Base-by-base conservation (phyloP, 2,329 filamentous ascomycete species). In the Fusarium pseudonygamai region DNA sequence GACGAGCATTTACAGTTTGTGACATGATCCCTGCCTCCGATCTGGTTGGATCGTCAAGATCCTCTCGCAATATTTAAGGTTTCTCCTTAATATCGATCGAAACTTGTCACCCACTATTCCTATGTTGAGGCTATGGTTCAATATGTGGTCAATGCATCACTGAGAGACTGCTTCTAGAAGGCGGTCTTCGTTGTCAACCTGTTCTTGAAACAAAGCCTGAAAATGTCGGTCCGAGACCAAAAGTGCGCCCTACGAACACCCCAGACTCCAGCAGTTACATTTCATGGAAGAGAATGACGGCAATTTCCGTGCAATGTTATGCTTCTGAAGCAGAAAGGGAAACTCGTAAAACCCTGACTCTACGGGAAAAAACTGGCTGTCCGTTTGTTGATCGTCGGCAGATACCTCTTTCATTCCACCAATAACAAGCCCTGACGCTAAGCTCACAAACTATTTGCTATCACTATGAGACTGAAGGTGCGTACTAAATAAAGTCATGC, bases 321-420 rank as follows among this genome's bases (percentile, higher is more conserved):
- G 14, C 24, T 9, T 36, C n/a, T 28, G 1, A 28, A 7, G n/a
- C n/a, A 39, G 14, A n/a, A 18, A 9, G 7, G 24, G 18, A 28
- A 53, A 37, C 7, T 9, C 5, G 32, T 7, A 16, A 52, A 6
- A 34, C 6, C 9, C n/a, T 47, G 11, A 3, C 22, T 42, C 20
- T 40, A 22, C 8, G 15, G 5, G 0, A 10, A 18, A 50, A 30
- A 0, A n/a, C 3, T 13, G 7, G 12, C 28, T 3, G 20, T 7
- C 22, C 7, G 11, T 49, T 32, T 30, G 22, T 20, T 16, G 8
- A 18, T 36, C 8, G n/a, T 12, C 13, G 14, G 18, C 16, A 26
- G 32, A 24, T 15, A 8, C n/a, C n/a, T 28, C 28, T 24, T 50
- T 32, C 11, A 18, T 32, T 53, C 34, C 50, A n/a, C 24, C 34